Conservation (phyloP, 176 grass and related monocot genomes). For the maize (Zea mays) region DNA sequence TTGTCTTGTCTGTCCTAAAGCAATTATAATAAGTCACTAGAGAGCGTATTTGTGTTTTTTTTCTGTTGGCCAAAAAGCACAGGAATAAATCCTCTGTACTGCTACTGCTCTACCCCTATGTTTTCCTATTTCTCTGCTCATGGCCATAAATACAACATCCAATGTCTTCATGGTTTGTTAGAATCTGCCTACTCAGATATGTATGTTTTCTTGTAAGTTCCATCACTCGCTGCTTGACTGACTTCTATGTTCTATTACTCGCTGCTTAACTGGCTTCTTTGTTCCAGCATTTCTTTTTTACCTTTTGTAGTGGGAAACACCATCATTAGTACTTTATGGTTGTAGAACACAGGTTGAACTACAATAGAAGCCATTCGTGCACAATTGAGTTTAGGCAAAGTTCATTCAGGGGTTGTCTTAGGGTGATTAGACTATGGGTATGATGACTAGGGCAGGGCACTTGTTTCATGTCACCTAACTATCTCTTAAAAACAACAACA, state of each 20-base stretch:
- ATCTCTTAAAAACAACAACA: too few species aligned
- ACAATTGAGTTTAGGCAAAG: not conserved
- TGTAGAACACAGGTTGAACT: conserved; percentile 2
- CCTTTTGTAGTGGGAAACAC: not conserved
- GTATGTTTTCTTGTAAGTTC: not conserved
- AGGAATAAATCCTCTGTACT: not conserved
- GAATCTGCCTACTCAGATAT: not conserved
- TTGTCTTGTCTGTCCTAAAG: not conserved
- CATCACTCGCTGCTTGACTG: not conserved
- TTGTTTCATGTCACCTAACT: not conserved
- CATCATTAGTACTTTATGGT: not conserved
- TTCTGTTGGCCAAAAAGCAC: not conserved
- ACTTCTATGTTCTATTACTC: not conserved
- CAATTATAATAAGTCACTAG: not conserved
- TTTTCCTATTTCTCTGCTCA: not conserved
- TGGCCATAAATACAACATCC: not conserved
- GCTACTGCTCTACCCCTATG: not conserved
- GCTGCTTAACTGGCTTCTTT: not conserved
- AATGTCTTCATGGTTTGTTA: not conserved
- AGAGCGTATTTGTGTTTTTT: not conserved
- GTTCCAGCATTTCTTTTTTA: not conserved
- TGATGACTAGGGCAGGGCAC: conserved; percentile 9
- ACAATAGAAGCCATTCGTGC: not conserved
- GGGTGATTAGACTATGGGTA: not conserved
- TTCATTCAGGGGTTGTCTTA: not conserved